phyloP scores from a whole-genome alignment of 2,329 filamentous ascomycete genomes.

The Metarhizium album region DNA sequence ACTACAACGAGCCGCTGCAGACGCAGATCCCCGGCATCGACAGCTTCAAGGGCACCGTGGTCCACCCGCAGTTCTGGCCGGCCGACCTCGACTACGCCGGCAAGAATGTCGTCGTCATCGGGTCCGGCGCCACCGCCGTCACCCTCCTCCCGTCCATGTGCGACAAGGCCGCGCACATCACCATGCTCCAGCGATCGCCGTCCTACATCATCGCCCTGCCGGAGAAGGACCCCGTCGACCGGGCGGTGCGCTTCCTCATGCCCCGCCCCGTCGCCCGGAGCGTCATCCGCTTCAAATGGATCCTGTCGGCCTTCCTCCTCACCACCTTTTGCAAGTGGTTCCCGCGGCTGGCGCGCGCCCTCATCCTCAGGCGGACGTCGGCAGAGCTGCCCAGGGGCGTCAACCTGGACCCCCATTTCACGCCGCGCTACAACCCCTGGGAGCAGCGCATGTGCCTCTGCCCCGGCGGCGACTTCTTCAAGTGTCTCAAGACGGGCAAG shows the following conservation, averaged over 20 bases:
- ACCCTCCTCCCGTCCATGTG: conserved; percentile 61
- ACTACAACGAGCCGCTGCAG: conserved; percentile 50
- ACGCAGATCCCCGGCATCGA: conserved; percentile 52
- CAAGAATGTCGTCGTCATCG: conserved; percentile 61
- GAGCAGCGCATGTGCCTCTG: conserved; percentile 58
- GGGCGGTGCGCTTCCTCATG: conserved; percentile 27
- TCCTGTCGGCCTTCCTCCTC: conserved; percentile 39
- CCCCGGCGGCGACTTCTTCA: conserved; percentile 35
- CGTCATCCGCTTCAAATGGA: conserved; percentile 31
- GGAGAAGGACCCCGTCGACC: conserved; percentile 23
- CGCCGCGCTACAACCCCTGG: conserved; percentile 47
- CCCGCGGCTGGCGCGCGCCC: conserved; percentile 34
- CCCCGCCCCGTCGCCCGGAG: conserved; percentile 36
- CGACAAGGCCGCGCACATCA: conserved; percentile 51
- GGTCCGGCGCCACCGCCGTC: conserved; percentile 65
- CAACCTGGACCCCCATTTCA: conserved; percentile 42
- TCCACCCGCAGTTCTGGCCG: conserved; percentile 67
- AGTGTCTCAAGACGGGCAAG: conserved; percentile 26
- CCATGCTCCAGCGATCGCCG: conserved; percentile 69
- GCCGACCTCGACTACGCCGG: conserved; percentile 48
- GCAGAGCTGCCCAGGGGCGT: conserved; percentile 37
- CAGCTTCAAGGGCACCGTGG: conserved; percentile 49
- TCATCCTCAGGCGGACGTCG: conserved; percentile 34
- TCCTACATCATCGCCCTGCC: conserved; percentile 50
- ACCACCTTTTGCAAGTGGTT: conserved; percentile 21